Evolutionary conservation across 345 rosid genomes (phyloP).

Genomic region (Psidium friedrichsthalianum): DNA sequence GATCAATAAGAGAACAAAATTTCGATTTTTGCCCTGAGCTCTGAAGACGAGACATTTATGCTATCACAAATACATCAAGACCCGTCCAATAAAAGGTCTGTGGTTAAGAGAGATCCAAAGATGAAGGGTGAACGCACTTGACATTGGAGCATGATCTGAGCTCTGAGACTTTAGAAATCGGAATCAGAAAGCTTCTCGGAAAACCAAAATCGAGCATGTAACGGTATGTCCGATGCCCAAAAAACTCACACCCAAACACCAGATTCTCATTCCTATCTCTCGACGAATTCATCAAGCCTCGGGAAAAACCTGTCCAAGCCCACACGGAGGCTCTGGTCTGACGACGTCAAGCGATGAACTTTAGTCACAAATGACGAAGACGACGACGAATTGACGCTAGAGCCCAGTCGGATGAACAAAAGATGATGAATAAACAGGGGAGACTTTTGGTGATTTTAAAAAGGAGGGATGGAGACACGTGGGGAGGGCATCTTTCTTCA

Average conservation of each 20-base stretch:
- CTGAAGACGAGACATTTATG: no score
- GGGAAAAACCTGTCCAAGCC: constrained; percentile 29
- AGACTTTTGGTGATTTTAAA: no score
- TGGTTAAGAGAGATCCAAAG: no score
- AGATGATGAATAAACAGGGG: no score
- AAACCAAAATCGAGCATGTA: neutral
- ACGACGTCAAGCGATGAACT: constrained; percentile 1
- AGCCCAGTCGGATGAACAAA: no score
- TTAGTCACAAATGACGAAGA: neutral
- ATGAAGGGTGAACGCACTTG: no score
- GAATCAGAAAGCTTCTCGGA: neutral
- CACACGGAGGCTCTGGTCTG: constrained; percentile 35
- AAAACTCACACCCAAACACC: neutral
- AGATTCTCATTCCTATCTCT: constrained; percentile 13
- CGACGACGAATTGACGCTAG: neutral
- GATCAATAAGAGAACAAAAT: no score
- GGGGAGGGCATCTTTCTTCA: no score
- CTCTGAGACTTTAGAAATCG: neutral
- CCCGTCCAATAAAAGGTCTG: no score
- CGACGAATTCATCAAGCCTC: constrained; percentile 29
- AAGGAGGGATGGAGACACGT: no score
- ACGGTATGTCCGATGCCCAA: neutral
- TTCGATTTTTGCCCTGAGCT: no score
- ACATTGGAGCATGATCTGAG: neutral
- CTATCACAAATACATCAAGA: no score